A percentile compares a stretch with the other conserved stretches of the same genome.
Evolutionary conservation across 305 asterid genomes (phyloP).

Genomic region (Fraxinus sp.): DNA sequence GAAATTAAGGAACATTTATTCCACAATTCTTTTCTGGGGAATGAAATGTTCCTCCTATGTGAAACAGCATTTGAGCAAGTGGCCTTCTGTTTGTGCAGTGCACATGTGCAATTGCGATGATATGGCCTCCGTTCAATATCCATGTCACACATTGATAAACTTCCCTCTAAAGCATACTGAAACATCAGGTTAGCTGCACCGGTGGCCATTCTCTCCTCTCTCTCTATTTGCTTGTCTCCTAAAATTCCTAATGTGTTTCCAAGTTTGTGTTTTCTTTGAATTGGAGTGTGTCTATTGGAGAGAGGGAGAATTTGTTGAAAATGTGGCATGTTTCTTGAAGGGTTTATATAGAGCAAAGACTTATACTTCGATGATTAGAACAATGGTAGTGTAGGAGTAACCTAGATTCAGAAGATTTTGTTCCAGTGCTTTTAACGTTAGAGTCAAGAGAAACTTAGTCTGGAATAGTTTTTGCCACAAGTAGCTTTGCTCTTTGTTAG

Average conservation of each 20-base stretch:
- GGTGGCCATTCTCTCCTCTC: constrained; percentile 17
- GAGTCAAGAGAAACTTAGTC: constrained; percentile 12
- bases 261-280: not conserved
- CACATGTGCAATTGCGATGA: constrained; percentile 37
- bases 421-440: not conserved
- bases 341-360: not conserved
- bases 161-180: constrained; percentile 33
- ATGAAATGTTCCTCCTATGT: constrained; percentile 17
- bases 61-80: constrained; percentile 9
- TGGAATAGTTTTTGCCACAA: not conserved
- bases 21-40: constrained; percentile 31
- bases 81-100: constrained; percentile 23
- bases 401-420: not conserved
- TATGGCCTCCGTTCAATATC: constrained; percentile 39
- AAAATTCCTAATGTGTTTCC: not conserved
- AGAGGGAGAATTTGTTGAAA: not conserved
- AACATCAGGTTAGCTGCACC: constrained; percentile 31
- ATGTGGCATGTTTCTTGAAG: not conserved
- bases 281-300: not conserved
- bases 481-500: not conserved
- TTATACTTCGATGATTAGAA: not conserved
- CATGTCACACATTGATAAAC: constrained; percentile 30
- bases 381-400: not conserved
- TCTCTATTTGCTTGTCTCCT: not conserved
- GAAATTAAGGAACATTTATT: constrained; percentile 32